Evolutionary conservation across 2,329 filamentous ascomycete species (phyloP), one percentile per base, ranked within the genome.

Genomic region (Aspergillus phoenicis): DNA sequence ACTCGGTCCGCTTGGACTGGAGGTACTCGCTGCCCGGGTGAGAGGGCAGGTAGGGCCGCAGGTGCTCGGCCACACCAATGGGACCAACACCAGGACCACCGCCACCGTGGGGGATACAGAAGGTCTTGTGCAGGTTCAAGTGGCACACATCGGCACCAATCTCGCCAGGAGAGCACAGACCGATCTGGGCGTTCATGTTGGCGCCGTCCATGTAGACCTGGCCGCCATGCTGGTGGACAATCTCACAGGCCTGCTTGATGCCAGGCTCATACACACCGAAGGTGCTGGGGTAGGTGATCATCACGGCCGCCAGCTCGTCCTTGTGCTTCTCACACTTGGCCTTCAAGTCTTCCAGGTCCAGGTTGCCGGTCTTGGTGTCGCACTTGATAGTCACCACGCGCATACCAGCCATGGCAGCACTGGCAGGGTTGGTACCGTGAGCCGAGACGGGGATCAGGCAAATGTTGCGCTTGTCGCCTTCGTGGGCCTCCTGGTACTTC

Each of bases 171-270:
- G 92, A 96, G 81, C 92, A 97, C 10, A 98, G 85, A 11, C 94
- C 94, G 65, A 98, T 97, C 78, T 98, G 94, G 17, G 94, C 94
- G 74, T 97, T 98, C 92, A 97, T 95, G 81, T 98, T 98, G 66
- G 94, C 94, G 52, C 94, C 94, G 74, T 98, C 94, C 94, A 98
- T 97, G 82, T 97, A 98, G 15, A 98, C 94, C 73, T 96, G 91
- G 8, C 94, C 94, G 56, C 94, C 94, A 73, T 96, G 82, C 65
- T 90, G 78, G 80, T 98, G 94, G 17, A 98, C 92, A 30, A 96
- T 82, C 58, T 92, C 82, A 77, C 93, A 97, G 15, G 89, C 93
- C 73, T 90, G 86, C 81, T 93, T 95, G 75, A 97, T 87, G 66
- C 88, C 85, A 2, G 93, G 93, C 82, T 98, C 94, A 73, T 96